These are phyloP conservation scores for Coffea humblotiana DNA, from an alignment of 305 asterid species.

Conservation along the genomic window DNA sequence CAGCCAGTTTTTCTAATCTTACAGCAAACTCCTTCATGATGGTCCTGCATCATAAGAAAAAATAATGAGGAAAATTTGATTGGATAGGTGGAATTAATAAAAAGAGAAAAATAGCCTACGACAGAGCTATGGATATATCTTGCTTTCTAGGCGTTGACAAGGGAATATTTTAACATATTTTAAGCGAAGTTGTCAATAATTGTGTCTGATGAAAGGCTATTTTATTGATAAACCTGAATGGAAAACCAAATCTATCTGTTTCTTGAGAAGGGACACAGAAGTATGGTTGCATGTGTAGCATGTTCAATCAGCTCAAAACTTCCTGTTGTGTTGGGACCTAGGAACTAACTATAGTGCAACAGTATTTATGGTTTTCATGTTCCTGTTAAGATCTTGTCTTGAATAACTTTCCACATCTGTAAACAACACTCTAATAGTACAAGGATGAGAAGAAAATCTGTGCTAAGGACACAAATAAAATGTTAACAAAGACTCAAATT, in stretches of 20 bases:
- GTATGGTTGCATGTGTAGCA: background rate
- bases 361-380: no score
- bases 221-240: no score
- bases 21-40: constrained; percentile 61
- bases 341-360: background rate
- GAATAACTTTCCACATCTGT: no score
- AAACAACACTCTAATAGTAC: no score
- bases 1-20: constrained; percentile 60
- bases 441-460: no score
- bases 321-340: background rate
- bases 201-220: background rate
- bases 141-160: background rate
- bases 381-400: no score
- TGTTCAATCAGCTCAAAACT: background rate
- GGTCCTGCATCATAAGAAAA: constrained; percentile 32
- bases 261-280: background rate
- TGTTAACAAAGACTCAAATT: no score
- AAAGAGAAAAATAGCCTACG: background rate
- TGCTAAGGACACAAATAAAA: no score
- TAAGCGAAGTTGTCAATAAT: background rate
- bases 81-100: no score
- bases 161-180: background rate
- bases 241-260: no score
- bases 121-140: no score
- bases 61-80: background rate